Evolutionary conservation across 2,329 filamentous ascomycete species (phyloP).

Genomic region (Cladosporium cucumerinum): DNA sequence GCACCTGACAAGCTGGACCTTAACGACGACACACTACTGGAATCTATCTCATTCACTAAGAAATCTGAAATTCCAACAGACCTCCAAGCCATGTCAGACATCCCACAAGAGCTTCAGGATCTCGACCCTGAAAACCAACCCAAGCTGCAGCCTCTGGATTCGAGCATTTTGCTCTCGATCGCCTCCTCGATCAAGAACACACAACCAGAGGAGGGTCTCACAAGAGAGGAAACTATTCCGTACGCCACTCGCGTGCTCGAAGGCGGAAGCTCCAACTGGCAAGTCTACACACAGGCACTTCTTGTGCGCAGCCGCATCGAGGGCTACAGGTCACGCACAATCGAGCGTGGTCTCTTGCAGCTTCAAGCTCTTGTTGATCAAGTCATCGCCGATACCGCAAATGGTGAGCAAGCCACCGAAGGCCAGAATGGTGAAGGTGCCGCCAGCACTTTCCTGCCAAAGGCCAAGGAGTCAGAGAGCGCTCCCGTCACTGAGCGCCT

Average conservation of each 20-base stretch:
- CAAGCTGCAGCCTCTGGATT: conserved; percentile 75
- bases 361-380: conserved; percentile 95
- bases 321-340: conserved; percentile 77
- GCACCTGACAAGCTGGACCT: conserved; percentile 61
- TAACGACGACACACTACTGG: conserved; percentile 90
- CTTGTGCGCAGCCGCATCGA: conserved; percentile 88
- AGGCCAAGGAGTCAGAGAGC: conserved; percentile 69
- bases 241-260: conserved; percentile 85
- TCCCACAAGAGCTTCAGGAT: conserved; percentile 61
- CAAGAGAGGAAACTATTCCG: conserved; percentile 87
- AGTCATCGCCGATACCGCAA: conserved; percentile 78
- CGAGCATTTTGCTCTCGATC: conserved; percentile 74
- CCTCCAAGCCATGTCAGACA: conserved; percentile 44
- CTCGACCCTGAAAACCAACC: conserved; percentile 79
- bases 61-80: conserved; percentile 37
- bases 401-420: conserved; percentile 21
- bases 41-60: conserved; percentile 72
- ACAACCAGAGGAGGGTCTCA: conserved; percentile 77
- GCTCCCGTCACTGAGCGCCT: conserved; percentile 74
- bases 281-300: conserved; percentile 91
- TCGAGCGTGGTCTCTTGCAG: conserved; percentile 86
- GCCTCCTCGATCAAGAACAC: conserved; percentile 90
- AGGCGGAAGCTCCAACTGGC: conserved; percentile 93
- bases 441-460: conserved; percentile 77
- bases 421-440: conserved; percentile 35